Percentiles rank a stretch among this genome's conserved stretches.
Evolutionary conservation across 2,329 filamentous ascomycete species (phyloP).

Genomic region (Calonectria pauciramosa): DNA sequence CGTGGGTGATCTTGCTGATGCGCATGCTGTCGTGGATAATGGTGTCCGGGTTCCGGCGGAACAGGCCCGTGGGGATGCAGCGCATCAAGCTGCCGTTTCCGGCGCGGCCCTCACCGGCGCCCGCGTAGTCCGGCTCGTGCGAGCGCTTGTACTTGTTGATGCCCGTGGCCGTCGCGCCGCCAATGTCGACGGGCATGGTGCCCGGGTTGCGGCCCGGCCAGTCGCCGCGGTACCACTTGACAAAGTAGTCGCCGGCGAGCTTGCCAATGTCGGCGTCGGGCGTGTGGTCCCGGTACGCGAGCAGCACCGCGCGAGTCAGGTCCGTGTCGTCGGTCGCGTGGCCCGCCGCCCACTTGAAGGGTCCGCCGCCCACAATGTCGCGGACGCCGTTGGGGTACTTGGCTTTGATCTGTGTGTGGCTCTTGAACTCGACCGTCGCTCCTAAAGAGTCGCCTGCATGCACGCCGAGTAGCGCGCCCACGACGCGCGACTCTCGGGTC

Average conservation of each 20-base stretch:
- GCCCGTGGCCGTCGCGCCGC: constrained; percentile 47
- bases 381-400: constrained; percentile 54
- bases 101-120: constrained; percentile 54
- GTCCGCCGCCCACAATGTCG: constrained; percentile 60
- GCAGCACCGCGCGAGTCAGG: constrained; percentile 59
- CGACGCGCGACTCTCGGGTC: constrained; percentile 45
- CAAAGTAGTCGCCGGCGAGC: constrained; percentile 54
- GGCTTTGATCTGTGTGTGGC: constrained; percentile 50
- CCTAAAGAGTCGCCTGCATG: constrained; percentile 63
- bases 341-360: constrained; percentile 57
- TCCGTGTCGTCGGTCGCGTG: constrained; percentile 64
- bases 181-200: constrained; percentile 54
- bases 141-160: constrained; percentile 47
- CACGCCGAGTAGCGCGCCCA: constrained; percentile 61
- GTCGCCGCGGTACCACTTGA: constrained; percentile 57
- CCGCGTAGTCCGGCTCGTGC: constrained; percentile 48
- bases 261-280: constrained; percentile 47
- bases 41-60: constrained; percentile 46
- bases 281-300: constrained; percentile 54
- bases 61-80: constrained; percentile 60
- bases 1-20: constrained; percentile 57
- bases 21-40: constrained; percentile 50
- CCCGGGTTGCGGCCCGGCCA: constrained; percentile 57
- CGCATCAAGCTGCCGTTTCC: constrained; percentile 65
- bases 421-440: constrained; percentile 59